Percentiles rank a stretch among this genome's conserved stretches.
Conservation (phyloP, 75 land plant genomes). For the Selaginella tamariscina region DNA sequence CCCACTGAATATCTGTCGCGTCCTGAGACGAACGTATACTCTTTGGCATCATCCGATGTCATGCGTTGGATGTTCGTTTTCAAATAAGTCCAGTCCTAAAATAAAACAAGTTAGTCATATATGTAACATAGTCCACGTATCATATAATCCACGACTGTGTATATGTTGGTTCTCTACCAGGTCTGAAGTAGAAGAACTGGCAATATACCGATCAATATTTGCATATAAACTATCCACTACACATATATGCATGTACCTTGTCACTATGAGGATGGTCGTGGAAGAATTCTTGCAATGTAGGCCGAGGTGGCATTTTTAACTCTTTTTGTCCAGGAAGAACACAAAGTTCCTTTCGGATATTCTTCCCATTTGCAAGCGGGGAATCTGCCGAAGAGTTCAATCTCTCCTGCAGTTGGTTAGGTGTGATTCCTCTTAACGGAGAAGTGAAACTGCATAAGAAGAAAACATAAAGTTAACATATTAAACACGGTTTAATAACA, state of each 20-base stretch:
- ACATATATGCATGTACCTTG: not conserved
- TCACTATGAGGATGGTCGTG: not conserved
- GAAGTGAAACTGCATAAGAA: not conserved
- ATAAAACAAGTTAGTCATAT: not conserved
- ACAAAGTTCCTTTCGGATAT: not conserved
- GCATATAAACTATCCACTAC: no score
- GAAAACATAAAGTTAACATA: not conserved
- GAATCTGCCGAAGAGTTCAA: not conserved
- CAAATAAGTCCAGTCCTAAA: not conserved
- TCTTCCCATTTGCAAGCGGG: not conserved
- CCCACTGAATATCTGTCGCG: not conserved
- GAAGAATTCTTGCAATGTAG: not conserved
- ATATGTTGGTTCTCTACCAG: no score
- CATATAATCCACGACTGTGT: no score
- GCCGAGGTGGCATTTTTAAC: not conserved
- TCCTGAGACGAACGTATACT: not conserved
- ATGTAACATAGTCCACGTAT: no score
- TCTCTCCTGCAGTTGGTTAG: no score
- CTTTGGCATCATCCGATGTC: slow-evolving; percentile 5
- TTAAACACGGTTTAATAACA: no score
- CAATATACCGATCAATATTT: no score
- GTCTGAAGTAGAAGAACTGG: no score
- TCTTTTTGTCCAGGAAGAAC: not conserved
- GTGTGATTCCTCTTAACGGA: not conserved
- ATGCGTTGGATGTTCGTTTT: not conserved